Conservation (phyloP, 2,329 filamentous ascomycete species). For the Beauveria medogensis region DNA sequence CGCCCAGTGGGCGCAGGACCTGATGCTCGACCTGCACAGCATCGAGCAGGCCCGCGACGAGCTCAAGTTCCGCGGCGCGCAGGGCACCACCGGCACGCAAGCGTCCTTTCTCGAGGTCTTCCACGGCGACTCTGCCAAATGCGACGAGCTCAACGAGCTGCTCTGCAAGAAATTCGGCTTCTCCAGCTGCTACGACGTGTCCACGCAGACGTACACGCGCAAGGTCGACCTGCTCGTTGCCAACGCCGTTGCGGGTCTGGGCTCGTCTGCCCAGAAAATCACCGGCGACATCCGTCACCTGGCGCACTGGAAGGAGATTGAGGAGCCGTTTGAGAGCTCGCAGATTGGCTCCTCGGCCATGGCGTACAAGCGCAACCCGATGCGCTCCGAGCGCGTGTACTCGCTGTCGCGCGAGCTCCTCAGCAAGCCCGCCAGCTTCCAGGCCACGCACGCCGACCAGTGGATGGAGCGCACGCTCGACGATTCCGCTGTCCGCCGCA, state of each 20-base stretch:
- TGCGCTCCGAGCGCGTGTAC: conserved; percentile 41
- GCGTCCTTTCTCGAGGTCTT: conserved; percentile 56
- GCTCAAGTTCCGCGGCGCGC: conserved; percentile 67
- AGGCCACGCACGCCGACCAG: conserved; percentile 24
- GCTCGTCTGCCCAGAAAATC: conserved; percentile 65
- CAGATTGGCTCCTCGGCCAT: conserved; percentile 58
- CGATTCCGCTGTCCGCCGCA: conserved; percentile 62
- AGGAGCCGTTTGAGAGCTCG: conserved; percentile 73
- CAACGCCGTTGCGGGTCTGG: conserved; percentile 72
- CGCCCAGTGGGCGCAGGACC: conserved; percentile 62
- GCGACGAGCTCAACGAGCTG: conserved; percentile 45
- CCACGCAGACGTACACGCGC: conserved; percentile 62
- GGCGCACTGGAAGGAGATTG: conserved; percentile 71
- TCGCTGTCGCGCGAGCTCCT: conserved; percentile 38
- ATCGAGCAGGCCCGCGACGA: conserved; percentile 61
- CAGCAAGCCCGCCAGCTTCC: conserved; percentile 27
- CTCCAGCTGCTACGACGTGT: conserved; percentile 42
- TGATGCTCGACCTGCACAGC: conserved; percentile 60
- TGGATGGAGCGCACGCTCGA: conserved; percentile 66
- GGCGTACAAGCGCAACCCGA: conserved; percentile 41
- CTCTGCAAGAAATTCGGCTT: conserved; percentile 51
- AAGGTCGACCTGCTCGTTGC: conserved; percentile 77
- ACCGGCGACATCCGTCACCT: conserved; percentile 67
- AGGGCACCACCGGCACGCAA: conserved; percentile 64
- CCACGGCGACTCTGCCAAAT: conserved; percentile 38